phyloP scores from a whole-genome alignment of 495 filamentous ascomycete genomes.

The Podospora bellae-mahoneyi region DNA sequence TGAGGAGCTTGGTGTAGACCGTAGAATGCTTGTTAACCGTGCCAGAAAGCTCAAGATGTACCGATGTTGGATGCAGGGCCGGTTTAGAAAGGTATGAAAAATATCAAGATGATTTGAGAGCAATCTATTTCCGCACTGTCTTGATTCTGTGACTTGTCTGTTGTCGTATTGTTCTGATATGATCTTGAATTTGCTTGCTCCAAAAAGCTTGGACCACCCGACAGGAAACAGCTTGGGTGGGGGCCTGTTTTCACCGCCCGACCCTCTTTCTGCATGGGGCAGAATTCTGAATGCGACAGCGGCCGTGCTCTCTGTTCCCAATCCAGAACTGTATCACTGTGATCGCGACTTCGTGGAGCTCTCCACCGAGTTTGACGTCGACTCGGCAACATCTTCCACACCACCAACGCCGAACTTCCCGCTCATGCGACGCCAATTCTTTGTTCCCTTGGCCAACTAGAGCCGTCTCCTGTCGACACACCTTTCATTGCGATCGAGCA shows the following conservation, averaged over 20 bases:
- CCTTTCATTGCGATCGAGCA: not conserved
- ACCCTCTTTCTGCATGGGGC: slow-evolving; percentile 6
- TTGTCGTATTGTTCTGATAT: not conserved
- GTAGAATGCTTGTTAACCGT: slow-evolving; percentile 87
- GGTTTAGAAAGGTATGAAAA: slow-evolving; percentile 69
- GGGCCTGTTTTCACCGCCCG: slow-evolving; percentile 17
- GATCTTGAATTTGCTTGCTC: not conserved
- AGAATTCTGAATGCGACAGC: slow-evolving; percentile 21
- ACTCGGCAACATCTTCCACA: not conserved
- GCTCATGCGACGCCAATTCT: not conserved
- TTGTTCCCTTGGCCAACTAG: not conserved
- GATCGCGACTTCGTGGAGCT: slow-evolving; percentile 3
- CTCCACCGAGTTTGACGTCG: not conserved
- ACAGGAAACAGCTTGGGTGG: slow-evolving; percentile 1
- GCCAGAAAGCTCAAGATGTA: slow-evolving; percentile 94
- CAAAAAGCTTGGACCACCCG: slow-evolving; percentile 5
- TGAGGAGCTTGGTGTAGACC: slow-evolving; percentile 73
- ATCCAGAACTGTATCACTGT: not conserved
- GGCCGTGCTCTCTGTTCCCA: slow-evolving; percentile 4
- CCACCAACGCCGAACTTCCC: not conserved
- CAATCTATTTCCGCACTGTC: not conserved
- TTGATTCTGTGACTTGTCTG: not conserved
- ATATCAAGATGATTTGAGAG: slow-evolving; percentile 10
- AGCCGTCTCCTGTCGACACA: not conserved
- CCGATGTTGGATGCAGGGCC: slow-evolving; percentile 93